Percentiles rank a stretch among this genome's conserved stretches.
phyloP scores from a whole-genome alignment of 768 basidiomycete species.

The Mycena capillaripes region DNA sequence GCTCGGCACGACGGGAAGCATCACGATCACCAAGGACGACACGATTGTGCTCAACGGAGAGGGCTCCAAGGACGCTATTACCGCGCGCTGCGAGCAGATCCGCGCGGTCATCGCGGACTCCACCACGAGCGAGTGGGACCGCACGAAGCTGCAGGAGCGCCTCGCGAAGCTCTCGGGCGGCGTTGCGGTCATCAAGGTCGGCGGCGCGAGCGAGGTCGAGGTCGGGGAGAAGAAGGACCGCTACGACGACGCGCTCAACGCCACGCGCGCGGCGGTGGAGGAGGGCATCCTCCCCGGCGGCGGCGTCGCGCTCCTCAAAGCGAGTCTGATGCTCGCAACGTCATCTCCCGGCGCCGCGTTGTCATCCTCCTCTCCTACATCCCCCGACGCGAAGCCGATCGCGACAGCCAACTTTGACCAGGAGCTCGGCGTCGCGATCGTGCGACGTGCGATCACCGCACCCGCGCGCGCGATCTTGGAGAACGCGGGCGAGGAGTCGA shows the following conservation, averaged over 20 bases:
- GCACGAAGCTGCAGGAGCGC: slow-evolving; percentile 95
- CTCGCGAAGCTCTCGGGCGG: slow-evolving; percentile 96
- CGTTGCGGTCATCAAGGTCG: slow-evolving; percentile 99
- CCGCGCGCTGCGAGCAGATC: slow-evolving; percentile 96
- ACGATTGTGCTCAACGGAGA: slow-evolving; percentile 96
- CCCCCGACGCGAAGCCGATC: slow-evolving; percentile 75
- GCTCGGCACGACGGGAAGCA: slow-evolving; percentile 91
- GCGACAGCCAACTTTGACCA: slow-evolving; percentile 95
- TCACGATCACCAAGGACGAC: slow-evolving; percentile 98
- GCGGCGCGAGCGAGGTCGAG: slow-evolving; percentile 94
- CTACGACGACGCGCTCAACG: slow-evolving; percentile 96
- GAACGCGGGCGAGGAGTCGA: slow-evolving; percentile 95
- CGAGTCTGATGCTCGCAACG: slow-evolving; percentile 78
- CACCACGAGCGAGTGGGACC: slow-evolving; percentile 94
- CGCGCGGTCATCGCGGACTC: slow-evolving; percentile 84
- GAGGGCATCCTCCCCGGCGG: slow-evolving; percentile 99
- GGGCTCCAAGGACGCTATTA: slow-evolving; percentile 91
- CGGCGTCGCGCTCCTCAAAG: slow-evolving; percentile 93
- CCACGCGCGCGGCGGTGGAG: slow-evolving; percentile 98
- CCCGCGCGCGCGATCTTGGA: slow-evolving; percentile 91
- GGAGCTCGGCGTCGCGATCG: slow-evolving; percentile 94
- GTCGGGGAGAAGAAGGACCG: slow-evolving; percentile 99
- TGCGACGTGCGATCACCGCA: slow-evolving; percentile 85
- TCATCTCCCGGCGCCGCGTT: slow-evolving; percentile 61
- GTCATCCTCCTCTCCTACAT: slow-evolving; percentile 62